Evolutionary conservation across 306 rosid genomes (phyloP).

Genomic region (Medicago ruthenica): DNA sequence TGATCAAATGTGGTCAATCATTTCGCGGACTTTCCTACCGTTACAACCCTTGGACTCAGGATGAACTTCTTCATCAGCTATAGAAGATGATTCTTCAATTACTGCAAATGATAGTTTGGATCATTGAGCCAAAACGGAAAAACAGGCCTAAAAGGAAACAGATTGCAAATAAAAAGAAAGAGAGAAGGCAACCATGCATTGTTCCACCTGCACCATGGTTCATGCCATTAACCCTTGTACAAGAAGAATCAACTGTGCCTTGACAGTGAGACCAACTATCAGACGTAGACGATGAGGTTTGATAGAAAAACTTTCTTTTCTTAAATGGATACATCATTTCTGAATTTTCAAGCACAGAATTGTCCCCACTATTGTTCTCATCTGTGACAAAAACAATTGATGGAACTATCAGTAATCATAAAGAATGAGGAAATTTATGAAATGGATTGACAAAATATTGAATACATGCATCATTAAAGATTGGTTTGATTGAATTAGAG

Average conservation of each 20-base stretch:
- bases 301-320: slow-evolving; percentile 71
- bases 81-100: slow-evolving; percentile 59
- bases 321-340: slow-evolving; percentile 78
- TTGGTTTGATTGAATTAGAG: neutral
- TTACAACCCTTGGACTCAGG: slow-evolving; percentile 60
- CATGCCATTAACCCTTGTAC: slow-evolving; percentile 47
- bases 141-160: slow-evolving; percentile 36
- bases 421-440: neutral
- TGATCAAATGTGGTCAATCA: neutral
- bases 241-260: slow-evolving; percentile 48
- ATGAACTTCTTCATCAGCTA: slow-evolving; percentile 50
- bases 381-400: slow-evolving; percentile 48
- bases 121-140: slow-evolving; percentile 39
- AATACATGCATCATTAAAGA: neutral
- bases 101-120: slow-evolving; percentile 54
- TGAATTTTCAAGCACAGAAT: slow-evolving; percentile 55
- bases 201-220: slow-evolving; percentile 55
- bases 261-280: slow-evolving; percentile 62
- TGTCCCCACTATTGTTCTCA: slow-evolving; percentile 47
- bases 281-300: slow-evolving; percentile 54
- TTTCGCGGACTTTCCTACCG: slow-evolving; percentile 49
- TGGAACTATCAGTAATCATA: slow-evolving; percentile 27
- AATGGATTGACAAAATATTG: neutral
- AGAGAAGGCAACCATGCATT: slow-evolving; percentile 37
- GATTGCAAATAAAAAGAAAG: slow-evolving; percentile 3